Evolutionary conservation across 495 filamentous ascomycete species (phyloP).

Genomic region (Penicillium pulvis): DNA sequence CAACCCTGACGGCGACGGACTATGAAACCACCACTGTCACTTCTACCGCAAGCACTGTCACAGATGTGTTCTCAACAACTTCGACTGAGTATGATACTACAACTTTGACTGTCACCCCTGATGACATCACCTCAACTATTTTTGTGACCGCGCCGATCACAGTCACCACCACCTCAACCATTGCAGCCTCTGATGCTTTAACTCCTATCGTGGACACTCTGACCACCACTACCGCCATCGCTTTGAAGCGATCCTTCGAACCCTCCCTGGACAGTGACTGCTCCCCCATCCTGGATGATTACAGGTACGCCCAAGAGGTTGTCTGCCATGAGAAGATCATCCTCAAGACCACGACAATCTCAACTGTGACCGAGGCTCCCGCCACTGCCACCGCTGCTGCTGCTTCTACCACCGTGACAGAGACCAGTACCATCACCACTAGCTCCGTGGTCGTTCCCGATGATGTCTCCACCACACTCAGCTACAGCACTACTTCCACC

Average conservation of each 20-base stretch:
- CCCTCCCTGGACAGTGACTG: background rate
- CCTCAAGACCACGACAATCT: conserved; percentile 9
- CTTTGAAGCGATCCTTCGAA: background rate
- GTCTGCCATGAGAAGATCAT: conserved; percentile 9
- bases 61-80: conserved; percentile 13
- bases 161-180: conserved; percentile 6
- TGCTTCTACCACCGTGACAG: conserved; percentile 7
- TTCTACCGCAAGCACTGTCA: conserved; percentile 4
- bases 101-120: background rate
- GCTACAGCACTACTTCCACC: conserved; percentile 12
- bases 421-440: conserved; percentile 9
- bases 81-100: conserved; percentile 11
- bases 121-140: conserved; percentile 2
- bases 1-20: conserved; percentile 8
- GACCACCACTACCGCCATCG: background rate
- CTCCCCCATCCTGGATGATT: conserved; percentile 6
- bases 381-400: conserved; percentile 5
- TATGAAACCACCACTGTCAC: conserved; percentile 9
- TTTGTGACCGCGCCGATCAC: background rate
- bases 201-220: conserved; percentile 10
- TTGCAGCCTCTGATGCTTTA: background rate
- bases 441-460: conserved; percentile 7
- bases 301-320: conserved; percentile 7
- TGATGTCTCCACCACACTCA: conserved; percentile 12
- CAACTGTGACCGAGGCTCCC: conserved; percentile 3